Percentiles rank a stretch among this genome's conserved stretches.
These are phyloP conservation scores for Vickermania ingenoplastis DNA, from an alignment of 208 protist genomes.

Conservation along the genomic window DNA sequence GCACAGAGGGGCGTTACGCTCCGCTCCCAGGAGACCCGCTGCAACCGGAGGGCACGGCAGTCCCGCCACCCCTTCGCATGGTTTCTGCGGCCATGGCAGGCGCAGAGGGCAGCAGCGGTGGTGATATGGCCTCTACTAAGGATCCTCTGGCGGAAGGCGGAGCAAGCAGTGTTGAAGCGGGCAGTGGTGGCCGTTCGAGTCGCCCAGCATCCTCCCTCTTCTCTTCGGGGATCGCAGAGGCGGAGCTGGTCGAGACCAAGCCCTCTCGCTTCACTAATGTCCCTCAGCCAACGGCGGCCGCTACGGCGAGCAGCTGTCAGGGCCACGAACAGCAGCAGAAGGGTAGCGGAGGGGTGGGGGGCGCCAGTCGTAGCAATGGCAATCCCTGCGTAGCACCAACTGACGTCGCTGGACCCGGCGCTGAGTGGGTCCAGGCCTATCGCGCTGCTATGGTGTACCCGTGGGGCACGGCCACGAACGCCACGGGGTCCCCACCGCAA, in stretches of 20 bases:
- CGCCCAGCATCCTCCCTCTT: conserved; percentile 1
- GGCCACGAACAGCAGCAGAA: background rate
- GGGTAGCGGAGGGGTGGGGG: background rate
- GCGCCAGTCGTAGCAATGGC: background rate
- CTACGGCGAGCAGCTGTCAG: background rate
- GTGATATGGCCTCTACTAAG: background rate
- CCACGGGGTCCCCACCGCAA: background rate
- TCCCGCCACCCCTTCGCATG: conserved; percentile 66
- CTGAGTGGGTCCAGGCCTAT: conserved; percentile 6
- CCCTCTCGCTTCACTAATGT: too few species aligned
- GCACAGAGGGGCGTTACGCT: conserved; percentile 39
- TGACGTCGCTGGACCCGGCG: background rate
- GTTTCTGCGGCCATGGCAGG: conserved; percentile 4
- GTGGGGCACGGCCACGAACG: conserved; percentile 4
- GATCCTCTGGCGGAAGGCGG: background rate
- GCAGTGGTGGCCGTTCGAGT: background rate
- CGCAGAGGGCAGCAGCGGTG: too few species aligned
- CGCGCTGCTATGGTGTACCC: conserved; percentile 20
- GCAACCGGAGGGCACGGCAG: conserved; percentile 36
- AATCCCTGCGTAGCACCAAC: background rate
- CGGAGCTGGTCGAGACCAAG: conserved; percentile 10
- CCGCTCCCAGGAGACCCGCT: conserved; percentile 60
- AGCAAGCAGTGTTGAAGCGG: background rate
- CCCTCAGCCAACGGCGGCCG: background rate
- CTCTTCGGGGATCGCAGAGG: conserved; percentile 2